Conservation (phyloP, 192 early-diverging fungal genomes). For the Podila verticillata region DNA sequence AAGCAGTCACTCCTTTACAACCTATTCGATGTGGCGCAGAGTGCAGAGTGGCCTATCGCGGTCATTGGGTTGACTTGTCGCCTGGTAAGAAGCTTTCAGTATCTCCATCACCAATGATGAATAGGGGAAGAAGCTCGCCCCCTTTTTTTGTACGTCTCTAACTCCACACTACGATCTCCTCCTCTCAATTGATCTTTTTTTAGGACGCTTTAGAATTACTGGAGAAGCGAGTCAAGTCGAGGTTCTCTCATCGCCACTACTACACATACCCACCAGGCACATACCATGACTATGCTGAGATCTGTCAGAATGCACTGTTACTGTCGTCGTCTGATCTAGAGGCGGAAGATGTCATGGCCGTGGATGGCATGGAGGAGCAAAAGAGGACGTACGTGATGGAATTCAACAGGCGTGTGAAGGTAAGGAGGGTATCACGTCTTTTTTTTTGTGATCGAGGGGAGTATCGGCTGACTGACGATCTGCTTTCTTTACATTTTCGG, state of each 20-base stretch:
- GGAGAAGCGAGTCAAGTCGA: constrained; percentile 95
- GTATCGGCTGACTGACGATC: not conserved
- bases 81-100: constrained; percentile 49
- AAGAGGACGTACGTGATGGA: constrained; percentile 59
- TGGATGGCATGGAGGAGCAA: constrained; percentile 22
- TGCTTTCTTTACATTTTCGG: not conserved
- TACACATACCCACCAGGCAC: constrained; percentile 68
- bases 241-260: constrained; percentile 90
- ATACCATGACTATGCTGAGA: constrained; percentile 65
- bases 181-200: not conserved
- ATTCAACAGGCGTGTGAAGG: constrained; percentile 51
- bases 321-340: constrained; percentile 35
- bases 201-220: constrained; percentile 86
- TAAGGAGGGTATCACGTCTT: not conserved
- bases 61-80: constrained; percentile 89
- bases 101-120: not conserved
- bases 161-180: not conserved
- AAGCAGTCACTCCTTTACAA: constrained; percentile 95
- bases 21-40: constrained; percentile 91
- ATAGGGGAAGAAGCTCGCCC: not conserved
- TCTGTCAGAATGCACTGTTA: constrained; percentile 63
- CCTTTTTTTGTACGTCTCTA: not conserved
- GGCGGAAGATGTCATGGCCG: constrained; percentile 8
- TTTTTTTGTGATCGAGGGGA: not conserved
- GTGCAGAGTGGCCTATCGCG: constrained; percentile 82